Evolutionary conservation across 306 rosid genomes (phyloP), one percentile per base, ranked within the genome.

Genomic region (Prunus mume): DNA sequence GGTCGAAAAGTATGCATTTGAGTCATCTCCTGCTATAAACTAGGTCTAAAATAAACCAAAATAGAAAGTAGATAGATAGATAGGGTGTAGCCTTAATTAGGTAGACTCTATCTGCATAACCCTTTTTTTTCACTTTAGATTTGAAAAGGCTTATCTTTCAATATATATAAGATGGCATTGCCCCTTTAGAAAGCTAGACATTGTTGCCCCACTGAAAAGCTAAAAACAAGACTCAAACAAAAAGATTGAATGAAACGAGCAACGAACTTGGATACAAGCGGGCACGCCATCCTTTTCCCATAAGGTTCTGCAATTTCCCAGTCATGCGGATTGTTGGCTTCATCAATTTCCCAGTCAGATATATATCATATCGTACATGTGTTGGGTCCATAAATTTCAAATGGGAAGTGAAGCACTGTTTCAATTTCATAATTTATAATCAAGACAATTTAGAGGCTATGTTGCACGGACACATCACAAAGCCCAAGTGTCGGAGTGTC

Each of bases 311-410:
- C 57, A 51, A 46, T 12, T n/a, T 76, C 79, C 65, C 75, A 79
- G 17, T 73, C 84, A 55, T 50, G 78, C 76, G 82, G 58, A 64
- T 49, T 78, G 63, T 71, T 78, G 28, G 9, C 75, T 76, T 70
- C 49, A 54, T 76, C 38, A 15, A n/a, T n/a, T n/a, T n/a, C n/a
- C n/a, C n/a, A n/a, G n/a, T n/a, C n/a, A n/a, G n/a, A n/a, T n/a
- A 32, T 6, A 34, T 34, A 5, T 6, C 0, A 34, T 5, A 6
- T 34, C 9, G 43, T 38, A 38, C 43, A 38, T 38, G 43, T 38
- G 43, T 0, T 38, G 10, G 43, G 43, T 38, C 9, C 43, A 7
- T 38, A 38, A 38, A 38, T 38, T 38, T 38, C 43, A 38, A 7
- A 38, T 38, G 0, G 43, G 43, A 38, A 6, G 43, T 38, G 43